phyloP scores from a whole-genome alignment of 352 stramenopile genomes.

The Pythium utonaiense region DNA sequence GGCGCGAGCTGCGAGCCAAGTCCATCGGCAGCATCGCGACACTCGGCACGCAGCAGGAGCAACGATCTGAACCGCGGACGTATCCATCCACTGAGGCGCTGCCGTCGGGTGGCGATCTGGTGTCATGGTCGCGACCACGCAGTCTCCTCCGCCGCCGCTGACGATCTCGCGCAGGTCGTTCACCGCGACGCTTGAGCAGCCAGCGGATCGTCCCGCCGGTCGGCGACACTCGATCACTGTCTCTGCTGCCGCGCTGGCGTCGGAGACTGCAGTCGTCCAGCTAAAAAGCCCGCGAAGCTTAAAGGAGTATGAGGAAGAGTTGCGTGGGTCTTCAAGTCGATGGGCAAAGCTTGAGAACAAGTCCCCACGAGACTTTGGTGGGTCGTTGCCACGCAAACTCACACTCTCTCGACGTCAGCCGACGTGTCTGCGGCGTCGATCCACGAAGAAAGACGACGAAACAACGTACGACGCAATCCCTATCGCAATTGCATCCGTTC shows the following conservation, averaged over 20 bases:
- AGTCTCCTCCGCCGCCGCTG: slow-evolving; percentile 13
- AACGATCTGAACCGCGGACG: not conserved
- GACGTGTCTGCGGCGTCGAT: not conserved
- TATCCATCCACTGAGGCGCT: not conserved
- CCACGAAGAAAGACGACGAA: not conserved
- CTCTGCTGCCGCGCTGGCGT: not conserved
- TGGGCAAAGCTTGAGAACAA: not conserved
- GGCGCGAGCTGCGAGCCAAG: not conserved
- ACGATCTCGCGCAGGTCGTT: slow-evolving; percentile 14
- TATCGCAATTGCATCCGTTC: not conserved
- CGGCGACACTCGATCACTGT: slow-evolving; percentile 3
- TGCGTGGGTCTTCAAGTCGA: not conserved
- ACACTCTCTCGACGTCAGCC: not conserved
- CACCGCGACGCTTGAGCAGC: not conserved
- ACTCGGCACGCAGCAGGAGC: not conserved
- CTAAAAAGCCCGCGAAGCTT: slow-evolving; percentile 3
- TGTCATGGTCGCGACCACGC: slow-evolving; percentile 24
- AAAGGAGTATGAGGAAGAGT: slow-evolving; percentile 6
- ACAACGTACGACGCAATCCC: not conserved
- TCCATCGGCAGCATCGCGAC: not conserved
- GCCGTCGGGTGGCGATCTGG: not conserved
- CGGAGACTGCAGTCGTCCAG: not conserved
- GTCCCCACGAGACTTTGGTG: not conserved
- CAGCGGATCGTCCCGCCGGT: not conserved
- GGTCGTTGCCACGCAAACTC: not conserved